phyloP scores from a whole-genome alignment of 2,329 filamentous ascomycete species.

The Penicillium freii region DNA sequence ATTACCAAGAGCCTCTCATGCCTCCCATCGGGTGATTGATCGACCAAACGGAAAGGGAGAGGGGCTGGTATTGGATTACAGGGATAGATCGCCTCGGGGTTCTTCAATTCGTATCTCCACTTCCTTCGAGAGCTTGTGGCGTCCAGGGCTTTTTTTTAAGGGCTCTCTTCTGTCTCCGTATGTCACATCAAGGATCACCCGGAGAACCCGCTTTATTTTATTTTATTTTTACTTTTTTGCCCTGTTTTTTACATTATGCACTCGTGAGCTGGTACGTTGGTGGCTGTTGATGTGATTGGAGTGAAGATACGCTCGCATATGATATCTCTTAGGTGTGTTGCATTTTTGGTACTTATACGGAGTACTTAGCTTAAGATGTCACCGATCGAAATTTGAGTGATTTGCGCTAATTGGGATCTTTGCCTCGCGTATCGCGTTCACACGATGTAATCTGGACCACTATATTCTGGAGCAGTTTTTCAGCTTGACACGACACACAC shows the following conservation, averaged over 20 bases:
- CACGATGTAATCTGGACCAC: neutral
- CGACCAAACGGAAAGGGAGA: conserved; percentile 15
- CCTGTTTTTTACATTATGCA: neutral
- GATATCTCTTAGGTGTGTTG: conserved; percentile 31
- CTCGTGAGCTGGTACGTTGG: neutral
- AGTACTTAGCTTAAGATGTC: neutral
- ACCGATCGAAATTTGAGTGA: neutral
- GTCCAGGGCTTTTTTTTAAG: neutral
- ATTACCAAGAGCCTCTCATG: conserved; percentile 20
- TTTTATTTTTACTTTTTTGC: neutral
- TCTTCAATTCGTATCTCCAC: conserved; percentile 23
- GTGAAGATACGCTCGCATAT: conserved; percentile 29
- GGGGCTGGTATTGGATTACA: conserved; percentile 16
- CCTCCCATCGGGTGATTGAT: conserved; percentile 27
- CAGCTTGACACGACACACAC: conserved; percentile 5
- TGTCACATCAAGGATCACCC: conserved; percentile 7
- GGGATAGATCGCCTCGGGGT: conserved; percentile 23
- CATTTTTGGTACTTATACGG: neutral
- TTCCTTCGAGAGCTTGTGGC: conserved; percentile 25
- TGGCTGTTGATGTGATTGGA: conserved; percentile 9
- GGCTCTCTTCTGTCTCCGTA: neutral
- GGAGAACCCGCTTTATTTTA: neutral
- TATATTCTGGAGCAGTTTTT: neutral
- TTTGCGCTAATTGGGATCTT: neutral
- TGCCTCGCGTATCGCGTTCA: neutral